Conservation (phyloP, 495 filamentous ascomycete species). For the Neurospora discreta region DNA sequence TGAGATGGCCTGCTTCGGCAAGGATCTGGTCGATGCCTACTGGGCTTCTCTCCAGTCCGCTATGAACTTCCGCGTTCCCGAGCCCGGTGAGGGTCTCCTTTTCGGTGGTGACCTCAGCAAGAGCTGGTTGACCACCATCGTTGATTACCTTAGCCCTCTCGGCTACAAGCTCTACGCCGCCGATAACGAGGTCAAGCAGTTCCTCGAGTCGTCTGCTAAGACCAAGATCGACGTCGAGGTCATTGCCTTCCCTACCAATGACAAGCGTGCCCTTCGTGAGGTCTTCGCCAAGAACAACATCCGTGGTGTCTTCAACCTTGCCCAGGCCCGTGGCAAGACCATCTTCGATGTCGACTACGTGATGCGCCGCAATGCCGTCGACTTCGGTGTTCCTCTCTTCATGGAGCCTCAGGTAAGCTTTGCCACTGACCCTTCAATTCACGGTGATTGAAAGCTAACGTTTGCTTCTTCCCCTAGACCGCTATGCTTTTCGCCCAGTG, state of each 20-base stretch:
- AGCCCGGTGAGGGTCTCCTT: constrained; percentile 86
- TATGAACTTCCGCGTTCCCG: constrained; percentile 97
- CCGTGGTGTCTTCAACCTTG: constrained; percentile 90
- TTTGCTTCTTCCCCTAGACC: constrained; percentile 45
- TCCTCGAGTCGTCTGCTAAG: constrained; percentile 63
- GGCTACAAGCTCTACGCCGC: constrained; percentile 91
- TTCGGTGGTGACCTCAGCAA: constrained; percentile 77
- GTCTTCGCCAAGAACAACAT: constrained; percentile 98
- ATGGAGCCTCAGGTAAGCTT: constrained; percentile 93
- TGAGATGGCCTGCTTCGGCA: constrained; percentile 97
- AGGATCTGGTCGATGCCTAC: constrained; percentile 90
- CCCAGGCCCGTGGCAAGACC: constrained; percentile 70
- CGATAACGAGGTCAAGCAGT: constrained; percentile 64
- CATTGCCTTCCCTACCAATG: constrained; percentile 93
- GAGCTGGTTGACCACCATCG: constrained; percentile 54
- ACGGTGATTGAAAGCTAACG: constrained; percentile 13
- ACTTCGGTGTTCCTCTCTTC: constrained; percentile 95
- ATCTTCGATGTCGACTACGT: constrained; percentile 91
- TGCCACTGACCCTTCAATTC: not conserved
- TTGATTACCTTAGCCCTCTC: constrained; percentile 74
- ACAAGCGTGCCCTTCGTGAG: constrained; percentile 88
- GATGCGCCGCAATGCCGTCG: constrained; percentile 95
- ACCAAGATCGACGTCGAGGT: constrained; percentile 64
- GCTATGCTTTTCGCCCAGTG: constrained; percentile 90
- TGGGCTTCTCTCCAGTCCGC: constrained; percentile 92